phyloP scores from a whole-genome alignment of 371 early-diverging fungal species.

The Rhizomucor pusillus region DNA sequence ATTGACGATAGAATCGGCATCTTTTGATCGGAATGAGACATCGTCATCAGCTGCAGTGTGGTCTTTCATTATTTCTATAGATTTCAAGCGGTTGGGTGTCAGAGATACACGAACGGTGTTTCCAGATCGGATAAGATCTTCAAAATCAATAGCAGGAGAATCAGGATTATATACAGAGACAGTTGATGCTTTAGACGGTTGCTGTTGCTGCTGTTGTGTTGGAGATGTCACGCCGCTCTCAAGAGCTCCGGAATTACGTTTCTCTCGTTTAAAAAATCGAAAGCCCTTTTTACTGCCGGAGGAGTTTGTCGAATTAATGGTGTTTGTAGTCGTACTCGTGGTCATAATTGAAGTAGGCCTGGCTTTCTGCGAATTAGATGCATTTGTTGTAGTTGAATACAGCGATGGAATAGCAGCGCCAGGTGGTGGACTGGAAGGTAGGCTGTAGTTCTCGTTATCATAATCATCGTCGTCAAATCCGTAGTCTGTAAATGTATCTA shows the following conservation, averaged over 20 bases:
- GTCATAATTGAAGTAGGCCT: slow-evolving; percentile 17
- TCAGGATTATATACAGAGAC: slow-evolving; percentile 23
- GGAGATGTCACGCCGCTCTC: slow-evolving; percentile 6
- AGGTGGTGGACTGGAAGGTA: not conserved
- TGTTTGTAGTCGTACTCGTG: slow-evolving; percentile 14
- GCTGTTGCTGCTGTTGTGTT: not conserved
- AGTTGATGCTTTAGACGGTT: slow-evolving; percentile 1
- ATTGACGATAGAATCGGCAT: not conserved
- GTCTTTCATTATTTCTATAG: slow-evolving; percentile 49
- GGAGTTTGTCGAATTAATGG: slow-evolving; percentile 1
- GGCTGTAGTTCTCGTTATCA: not conserved
- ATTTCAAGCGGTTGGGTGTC: slow-evolving; percentile 59
- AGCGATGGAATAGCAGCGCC: not conserved
- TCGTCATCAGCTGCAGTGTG: slow-evolving; percentile 14
- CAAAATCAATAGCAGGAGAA: slow-evolving; percentile 43
- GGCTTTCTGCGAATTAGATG: slow-evolving; percentile 3
- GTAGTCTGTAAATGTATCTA: not conserved
- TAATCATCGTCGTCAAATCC: not conserved
- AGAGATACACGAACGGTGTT: slow-evolving; percentile 58
- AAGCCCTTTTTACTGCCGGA: slow-evolving; percentile 19
- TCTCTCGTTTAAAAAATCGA: slow-evolving; percentile 16
- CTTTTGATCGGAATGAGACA: too few relatives aligned
- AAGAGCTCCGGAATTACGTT: slow-evolving; percentile 1
- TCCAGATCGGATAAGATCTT: slow-evolving; percentile 55
- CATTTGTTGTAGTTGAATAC: not conserved